phyloP scores from a whole-genome alignment of 2,329 filamentous ascomycete genomes.

The Aureobasidium pullulans region DNA sequence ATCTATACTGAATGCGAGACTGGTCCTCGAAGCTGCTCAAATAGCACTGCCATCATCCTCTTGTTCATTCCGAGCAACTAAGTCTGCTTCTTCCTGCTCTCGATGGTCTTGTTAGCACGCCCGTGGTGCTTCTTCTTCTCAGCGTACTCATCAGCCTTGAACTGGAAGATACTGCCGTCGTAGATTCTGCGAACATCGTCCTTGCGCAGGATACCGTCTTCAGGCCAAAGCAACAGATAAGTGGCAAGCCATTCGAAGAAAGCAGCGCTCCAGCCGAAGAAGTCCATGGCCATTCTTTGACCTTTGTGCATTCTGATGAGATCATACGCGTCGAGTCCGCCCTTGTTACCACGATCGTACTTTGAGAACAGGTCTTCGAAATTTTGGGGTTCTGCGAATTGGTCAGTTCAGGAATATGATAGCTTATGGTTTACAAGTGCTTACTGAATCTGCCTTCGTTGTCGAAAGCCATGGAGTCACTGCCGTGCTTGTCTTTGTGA shows the following conservation, averaged over 20 bases:
- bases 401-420: not conserved
- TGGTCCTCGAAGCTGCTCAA: too few species aligned
- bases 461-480: conserved; percentile 37
- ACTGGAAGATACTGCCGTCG: conserved; percentile 47
- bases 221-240: conserved; percentile 2
- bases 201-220: conserved; percentile 49
- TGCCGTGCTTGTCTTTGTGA: conserved; percentile 38
- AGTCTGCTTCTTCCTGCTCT: not conserved
- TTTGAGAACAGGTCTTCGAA: conserved; percentile 45
- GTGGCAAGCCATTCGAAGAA: conserved; percentile 34
- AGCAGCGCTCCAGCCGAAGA: conserved; percentile 39
- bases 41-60: too few species aligned
- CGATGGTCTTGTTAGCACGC: not conserved
- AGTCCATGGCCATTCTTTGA: conserved; percentile 36
- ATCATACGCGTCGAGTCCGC: conserved; percentile 34
- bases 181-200: conserved; percentile 49
- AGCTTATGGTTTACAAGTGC: not conserved
- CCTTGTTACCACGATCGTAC: conserved; percentile 33
- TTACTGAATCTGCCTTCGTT: conserved; percentile 37
- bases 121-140: conserved; percentile 16
- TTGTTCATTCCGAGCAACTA: not conserved
- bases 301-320: conserved; percentile 33
- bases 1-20: too few species aligned
- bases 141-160: conserved; percentile 30
- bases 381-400: conserved; percentile 28